phyloP scores from a whole-genome alignment of 2,329 filamentous ascomycete species.

The Apiospora sp. region DNA sequence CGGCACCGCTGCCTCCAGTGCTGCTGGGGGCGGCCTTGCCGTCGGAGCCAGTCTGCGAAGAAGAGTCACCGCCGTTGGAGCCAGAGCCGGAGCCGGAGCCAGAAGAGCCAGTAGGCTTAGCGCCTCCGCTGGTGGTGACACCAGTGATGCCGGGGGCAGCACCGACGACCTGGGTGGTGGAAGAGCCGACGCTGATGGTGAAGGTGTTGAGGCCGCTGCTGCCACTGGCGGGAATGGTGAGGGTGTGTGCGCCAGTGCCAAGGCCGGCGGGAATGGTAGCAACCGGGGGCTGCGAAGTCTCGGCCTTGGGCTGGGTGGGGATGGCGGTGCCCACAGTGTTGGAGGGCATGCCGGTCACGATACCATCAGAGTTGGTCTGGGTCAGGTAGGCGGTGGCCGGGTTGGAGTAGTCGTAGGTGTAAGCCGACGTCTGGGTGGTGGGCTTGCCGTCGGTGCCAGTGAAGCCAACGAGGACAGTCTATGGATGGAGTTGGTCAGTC shows the following conservation, averaged over 20 bases:
- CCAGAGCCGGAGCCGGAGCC: neutral
- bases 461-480: conserved; percentile 30
- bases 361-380: conserved; percentile 32
- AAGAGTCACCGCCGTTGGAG: neutral
- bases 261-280: conserved; percentile 51
- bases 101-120: neutral
- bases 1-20: conserved; percentile 9
- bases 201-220: neutral
- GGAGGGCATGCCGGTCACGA: conserved; percentile 30
- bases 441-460: conserved; percentile 28
- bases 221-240: neutral
- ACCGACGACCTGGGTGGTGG: neutral
- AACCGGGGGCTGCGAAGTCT: conserved; percentile 30
- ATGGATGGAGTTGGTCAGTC: conserved; percentile 25
- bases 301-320: conserved; percentile 29
- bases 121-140: neutral
- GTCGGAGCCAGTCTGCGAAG: neutral
- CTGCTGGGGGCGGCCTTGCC: conserved; percentile 16
- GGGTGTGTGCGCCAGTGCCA: conserved; percentile 21
- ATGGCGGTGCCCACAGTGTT: conserved; percentile 8
- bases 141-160: neutral
- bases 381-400: conserved; percentile 31
- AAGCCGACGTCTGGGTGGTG: conserved; percentile 29
- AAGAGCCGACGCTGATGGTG: conserved; percentile 11
- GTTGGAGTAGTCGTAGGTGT: conserved; percentile 33